Evolutionary conservation across 768 basidiomycete species (phyloP), one percentile per base, ranked within the genome.

Genomic region (Jaapia argillacea): DNA sequence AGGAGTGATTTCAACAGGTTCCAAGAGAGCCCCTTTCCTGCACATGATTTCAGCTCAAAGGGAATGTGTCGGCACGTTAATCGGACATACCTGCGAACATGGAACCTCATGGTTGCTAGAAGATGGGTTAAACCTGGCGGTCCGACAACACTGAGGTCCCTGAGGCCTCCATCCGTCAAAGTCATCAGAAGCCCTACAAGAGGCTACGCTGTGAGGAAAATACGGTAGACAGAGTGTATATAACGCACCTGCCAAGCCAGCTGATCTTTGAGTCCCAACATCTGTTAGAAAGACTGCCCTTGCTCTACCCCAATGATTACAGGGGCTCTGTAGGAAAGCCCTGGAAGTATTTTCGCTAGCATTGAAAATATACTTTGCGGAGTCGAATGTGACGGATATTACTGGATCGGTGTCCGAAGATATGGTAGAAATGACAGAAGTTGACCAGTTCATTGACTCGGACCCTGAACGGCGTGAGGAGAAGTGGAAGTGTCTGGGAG

Each of bases 321-420:
- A n/a, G 49, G 65, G 67, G 46, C 77, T 77, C 62, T 91, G 83
- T 13, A 81, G 61, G 55, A 84, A 85, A 1, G 83, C 65, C 26
- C 93, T 68, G 35, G 78, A 80, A 1, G 83, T 79, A 46, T 83
- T 84, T 60, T 96, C 91, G 5, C 87, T 82, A 16, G 71, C 78
- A 60, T 92, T 92, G 71, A 97, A 90, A 28, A 93, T 70, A 52
- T 92, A 97, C 52, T 88, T 85, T 10, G 75, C 81, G 42, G 72
- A 68, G 50, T 86, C 82, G 57, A 91, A 92, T 1, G 72, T 69
- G 50, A 94, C 61, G 46, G 85, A 63, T 21, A 96, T 63, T 6
- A 82, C 74, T 0, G 91, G 82, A 50, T 89, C 80, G 1, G 91
- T 86, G 64, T 97, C 93, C 41, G 77, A 76, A 3, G 81, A 74